Evolutionary conservation across 2,329 filamentous ascomycete species (phyloP), one percentile per base, ranked within the genome.

Genomic region (Lecanosticta acicola): DNA sequence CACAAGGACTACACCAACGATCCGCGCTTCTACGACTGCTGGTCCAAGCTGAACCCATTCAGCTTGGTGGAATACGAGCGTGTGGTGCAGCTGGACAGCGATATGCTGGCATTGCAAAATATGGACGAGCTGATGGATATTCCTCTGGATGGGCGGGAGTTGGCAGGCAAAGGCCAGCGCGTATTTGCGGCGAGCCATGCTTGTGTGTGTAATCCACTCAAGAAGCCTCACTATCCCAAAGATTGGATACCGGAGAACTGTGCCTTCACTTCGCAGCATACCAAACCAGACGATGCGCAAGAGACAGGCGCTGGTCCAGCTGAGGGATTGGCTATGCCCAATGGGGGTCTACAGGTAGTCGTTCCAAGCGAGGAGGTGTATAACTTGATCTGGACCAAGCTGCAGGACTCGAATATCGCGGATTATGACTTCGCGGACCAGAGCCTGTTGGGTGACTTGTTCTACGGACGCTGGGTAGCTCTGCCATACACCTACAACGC

Each of bases 71-170:
- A 90, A 64, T 94, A 90, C 69, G 75, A 83, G 19, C 79, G 88
- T 33, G 79, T 94, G 26, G 85, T 94, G 29, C 85, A 88, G 68
- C 75, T 95, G 44, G 89, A 95, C 69, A 85, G 83, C 60, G 89
- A 95, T 70, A 94, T 94, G 88, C 70, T 94, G 41, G 81, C 87
- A 5, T 68, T 83, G 54, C 75, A 75, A 59, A 94, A 94, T 68
- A 94, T 95, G 86, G 89, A 94, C 65, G 88, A 94, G 70, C 72
- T 94, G 56, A 94, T 94, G 87, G 80, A 87, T n/a, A 58, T 94
- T 40, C 71, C 79, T 50, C 77, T 94, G 37, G 86, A 91, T 66
- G 61, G 70, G 16, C 71, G 78, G 0, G 70, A 68, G 34, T 48
- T 73, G 48, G 70, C 58, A 1, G 80, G 75, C 9, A 70, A 69